Conservation (phyloP, 2,329 filamentous ascomycete genomes). For the Fusarium decemcellulare region DNA sequence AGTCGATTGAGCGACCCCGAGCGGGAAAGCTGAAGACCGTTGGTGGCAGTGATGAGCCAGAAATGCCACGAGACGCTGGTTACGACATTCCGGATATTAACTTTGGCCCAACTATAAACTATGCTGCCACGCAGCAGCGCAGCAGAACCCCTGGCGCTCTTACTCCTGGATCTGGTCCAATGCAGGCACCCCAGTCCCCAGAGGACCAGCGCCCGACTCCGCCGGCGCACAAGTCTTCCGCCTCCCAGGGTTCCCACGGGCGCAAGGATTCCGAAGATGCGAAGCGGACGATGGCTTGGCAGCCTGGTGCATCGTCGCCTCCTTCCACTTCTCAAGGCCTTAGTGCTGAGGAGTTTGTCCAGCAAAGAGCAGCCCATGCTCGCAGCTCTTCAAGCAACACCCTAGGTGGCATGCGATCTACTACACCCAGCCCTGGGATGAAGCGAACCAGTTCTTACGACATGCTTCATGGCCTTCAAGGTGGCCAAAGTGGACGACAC, state of each 20-base stretch:
- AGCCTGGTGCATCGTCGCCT: slow-evolving; percentile 74
- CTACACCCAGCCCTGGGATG: slow-evolving; percentile 49
- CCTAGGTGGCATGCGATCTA: slow-evolving; percentile 41
- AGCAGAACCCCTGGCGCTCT: slow-evolving; percentile 48
- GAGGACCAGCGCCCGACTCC: slow-evolving; percentile 44
- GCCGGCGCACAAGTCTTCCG: slow-evolving; percentile 40
- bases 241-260: slow-evolving; percentile 52
- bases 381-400: slow-evolving; percentile 70
- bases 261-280: slow-evolving; percentile 67
- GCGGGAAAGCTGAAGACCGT: slow-evolving; percentile 86
- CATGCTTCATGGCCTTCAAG: slow-evolving; percentile 48
- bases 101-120: slow-evolving; percentile 87
- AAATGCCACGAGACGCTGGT: slow-evolving; percentile 44
- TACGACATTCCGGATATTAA: slow-evolving; percentile 81
- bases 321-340: slow-evolving; percentile 67
- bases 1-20: slow-evolving; percentile 75
- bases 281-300: slow-evolving; percentile 82
- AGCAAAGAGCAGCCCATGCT: slow-evolving; percentile 79
- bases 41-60: slow-evolving; percentile 63
- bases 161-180: slow-evolving; percentile 24
- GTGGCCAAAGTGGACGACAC: slow-evolving; percentile 45
- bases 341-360: slow-evolving; percentile 86
- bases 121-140: slow-evolving; percentile 58
- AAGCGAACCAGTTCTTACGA: slow-evolving; percentile 59
- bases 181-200: slow-evolving; percentile 52